Evolutionary conservation across 2,329 filamentous ascomycete genomes (phyloP), one percentile per base, ranked within the genome.

Genomic region (Aureobasidium sp.): DNA sequence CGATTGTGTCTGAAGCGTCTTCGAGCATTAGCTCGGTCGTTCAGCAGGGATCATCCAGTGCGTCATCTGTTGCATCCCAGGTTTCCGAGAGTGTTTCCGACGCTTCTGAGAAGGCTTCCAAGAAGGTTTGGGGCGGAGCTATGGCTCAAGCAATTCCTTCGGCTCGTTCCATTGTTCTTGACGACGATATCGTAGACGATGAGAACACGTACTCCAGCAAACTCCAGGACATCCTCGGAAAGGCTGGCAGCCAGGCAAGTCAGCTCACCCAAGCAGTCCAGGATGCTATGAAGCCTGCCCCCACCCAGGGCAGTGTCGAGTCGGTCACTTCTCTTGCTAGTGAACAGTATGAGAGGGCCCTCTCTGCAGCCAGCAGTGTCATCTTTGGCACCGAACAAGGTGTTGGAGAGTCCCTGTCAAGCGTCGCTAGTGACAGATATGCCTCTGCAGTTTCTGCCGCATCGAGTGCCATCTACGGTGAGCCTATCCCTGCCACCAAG

Each of bases 361-460:
- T 85, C 32, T 75, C 77, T 39, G 84, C 83, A 48, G 84, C 84
- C 0, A 85, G 82, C 58, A 79, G 75, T 59, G 80, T 78, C 6
- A 68, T 86, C 0, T 84, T 84, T 66, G 82, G 82, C 15, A 78
- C 76, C 12, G 67, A 77, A 58, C 72, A 77, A 61, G 71, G 71
- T 13, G 68, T 70, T 52, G 68, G 73, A 26, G 74, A 76, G 65
- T 80, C 77, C 55, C 74, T 80, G 29, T 77, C 78, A 9, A 82
- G 78, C 63, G 77, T 78, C 42, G 81, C 80, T 17, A 78, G 80
- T 26, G 79, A 82, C 52, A 79, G 79, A 63, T 86, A 84, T 69
- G 73, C 75, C 32, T 76, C 82, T 64, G 84, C 84, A 59, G 81
- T 86, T 62, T 78, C 80, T 63, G 82, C 83, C 61, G 84, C 83